Base-by-base conservation (phyloP, 371 early-diverging fungal genomes). In the Mycotypha africana region DNA sequence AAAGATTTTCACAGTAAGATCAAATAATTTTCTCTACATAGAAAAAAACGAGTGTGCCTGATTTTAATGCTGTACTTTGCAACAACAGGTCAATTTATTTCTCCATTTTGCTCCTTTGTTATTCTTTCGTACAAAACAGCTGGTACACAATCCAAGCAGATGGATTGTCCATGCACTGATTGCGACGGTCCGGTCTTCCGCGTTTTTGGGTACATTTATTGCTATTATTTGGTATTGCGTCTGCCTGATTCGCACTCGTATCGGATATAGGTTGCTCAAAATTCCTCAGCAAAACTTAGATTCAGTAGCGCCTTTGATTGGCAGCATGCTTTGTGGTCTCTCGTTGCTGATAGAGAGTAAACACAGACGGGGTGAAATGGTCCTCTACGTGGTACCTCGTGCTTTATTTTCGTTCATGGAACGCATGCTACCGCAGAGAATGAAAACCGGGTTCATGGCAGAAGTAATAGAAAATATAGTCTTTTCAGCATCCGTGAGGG, bases 281-380 rank as follows among this genome's bases (percentile, higher is more conserved):
- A 39, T 67, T 0, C 37, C 59, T 36, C 74, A 74, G 41, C 24
- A 53, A 2, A 26, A 42, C 1, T 33, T 62, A 20, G 83, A 82
- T 48, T 62, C 70, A 17, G 45, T 69, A 33, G 78, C 74, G 1
- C 82, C 81, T 3, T 38, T 76, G 15, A 38, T 85, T 1, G 84
- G 82, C 4, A 63, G 72, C 11, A 68, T 77, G 51, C 48, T 81
- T 28, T 82, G 78, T 44, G 84, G 84, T 0, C 58, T 81, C 22
- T 75, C 79, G 0, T 52, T 85, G 3, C 51, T 83, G 35, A 59
- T 83, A 12, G 84, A 85, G 45, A 75, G 70, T 30, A 67, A 63
- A 31, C 71, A 69, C 37, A 66, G 85, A 16, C 62, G 85, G 9
- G 72, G 79, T 10, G 84, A 85, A 53, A 79, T 85, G 77, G 77